A percentile compares a stretch with the other conserved stretches of the same genome.
Conservation (phyloP, 176 grass and related monocot species). For the Rhipidocladum racemiflorum region DNA sequence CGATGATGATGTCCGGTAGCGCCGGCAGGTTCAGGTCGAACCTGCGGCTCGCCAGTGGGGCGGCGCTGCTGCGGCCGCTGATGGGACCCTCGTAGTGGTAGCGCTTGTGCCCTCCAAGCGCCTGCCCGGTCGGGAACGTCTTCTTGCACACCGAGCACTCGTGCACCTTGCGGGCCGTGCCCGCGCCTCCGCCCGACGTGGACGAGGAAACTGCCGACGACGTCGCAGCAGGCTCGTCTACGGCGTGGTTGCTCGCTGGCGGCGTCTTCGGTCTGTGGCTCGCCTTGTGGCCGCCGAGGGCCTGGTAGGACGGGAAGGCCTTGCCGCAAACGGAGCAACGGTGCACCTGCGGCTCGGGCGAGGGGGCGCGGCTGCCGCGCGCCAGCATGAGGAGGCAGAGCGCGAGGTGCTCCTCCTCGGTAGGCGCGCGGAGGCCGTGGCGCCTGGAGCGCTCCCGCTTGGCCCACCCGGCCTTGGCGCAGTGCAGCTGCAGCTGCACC, state of each 20-base stretch:
- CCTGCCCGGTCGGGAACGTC: slow-evolving; percentile 69
- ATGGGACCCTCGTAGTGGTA: slow-evolving; percentile 60
- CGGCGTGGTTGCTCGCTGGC: neutral
- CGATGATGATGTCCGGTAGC: slow-evolving; percentile 34
- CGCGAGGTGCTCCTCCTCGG: slow-evolving; percentile 77
- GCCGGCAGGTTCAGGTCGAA: slow-evolving; percentile 72
- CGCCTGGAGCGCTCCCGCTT: slow-evolving; percentile 62
- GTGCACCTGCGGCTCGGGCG: neutral
- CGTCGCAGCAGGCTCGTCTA: neutral
- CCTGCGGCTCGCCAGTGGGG: neutral
- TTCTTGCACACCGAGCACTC: slow-evolving; percentile 72
- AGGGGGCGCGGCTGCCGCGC: slow-evolving; percentile 24
- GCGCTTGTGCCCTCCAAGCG: slow-evolving; percentile 72
- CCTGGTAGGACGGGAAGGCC: slow-evolving; percentile 65
- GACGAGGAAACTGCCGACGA: slow-evolving; percentile 26
- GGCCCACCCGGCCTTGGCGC: slow-evolving; percentile 25
- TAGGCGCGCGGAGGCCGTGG: slow-evolving; percentile 9
- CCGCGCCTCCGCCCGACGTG: neutral
- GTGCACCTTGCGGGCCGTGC: slow-evolving; percentile 24
- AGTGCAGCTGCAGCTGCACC: neutral
- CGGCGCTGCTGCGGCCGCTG: neutral
- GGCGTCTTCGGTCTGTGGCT: slow-evolving; percentile 50
- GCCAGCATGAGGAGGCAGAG: slow-evolving; percentile 80
- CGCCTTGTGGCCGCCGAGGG: slow-evolving; percentile 68
- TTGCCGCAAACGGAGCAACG: slow-evolving; percentile 59